Evolutionary conservation across 306 rosid species (phyloP), one percentile per base, ranked within the genome.

Genomic region (Vigna trinervia): DNA sequence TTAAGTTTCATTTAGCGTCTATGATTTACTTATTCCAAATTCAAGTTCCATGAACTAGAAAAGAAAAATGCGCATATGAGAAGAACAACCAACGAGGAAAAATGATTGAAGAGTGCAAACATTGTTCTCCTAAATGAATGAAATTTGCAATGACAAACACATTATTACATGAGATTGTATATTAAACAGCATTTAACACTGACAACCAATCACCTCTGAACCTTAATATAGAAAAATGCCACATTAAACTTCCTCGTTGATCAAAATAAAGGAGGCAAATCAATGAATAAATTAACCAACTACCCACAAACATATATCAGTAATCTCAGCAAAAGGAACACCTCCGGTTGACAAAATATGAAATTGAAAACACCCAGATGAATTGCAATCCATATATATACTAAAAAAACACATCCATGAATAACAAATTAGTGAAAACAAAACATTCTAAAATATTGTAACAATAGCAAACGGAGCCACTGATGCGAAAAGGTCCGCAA

Each of bases 401-500:
- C 82, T 54, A 3, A 41, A 72, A 64, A 80, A 80, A 78, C 28
- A 63, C 53, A 75, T 64, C 85, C 39, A 80, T 43, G 79, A 87
- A 88, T 91, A 86, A 78, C 78, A 39, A 70, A 73, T 10, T 17
- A 61, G 78, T 76, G 22, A 77, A 80, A 61, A 72, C 20, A 56
- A 26, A 38, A 30, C 1, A 12, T 50, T 78, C 70, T 53, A 48
- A 30, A 46, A 38, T 43, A 77, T 80, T 67, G 79, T 73, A 75
- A 19, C 46, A 67, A 19, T 56, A 67, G 26, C 80, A 75, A 64
- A 48, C 53, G 53, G 34, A 67, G 81, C 17, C 86, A 84, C 19
- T 82, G 74, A 58, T 52, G 56, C 32, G 46, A 45, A 73, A 87
- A 88, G 91, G 87, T 89, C 86, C 82, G 41, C 53, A 71, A 84